phyloP scores from a whole-genome alignment of 805 yeast genomes.

The Blastobotrys parvus region DNA sequence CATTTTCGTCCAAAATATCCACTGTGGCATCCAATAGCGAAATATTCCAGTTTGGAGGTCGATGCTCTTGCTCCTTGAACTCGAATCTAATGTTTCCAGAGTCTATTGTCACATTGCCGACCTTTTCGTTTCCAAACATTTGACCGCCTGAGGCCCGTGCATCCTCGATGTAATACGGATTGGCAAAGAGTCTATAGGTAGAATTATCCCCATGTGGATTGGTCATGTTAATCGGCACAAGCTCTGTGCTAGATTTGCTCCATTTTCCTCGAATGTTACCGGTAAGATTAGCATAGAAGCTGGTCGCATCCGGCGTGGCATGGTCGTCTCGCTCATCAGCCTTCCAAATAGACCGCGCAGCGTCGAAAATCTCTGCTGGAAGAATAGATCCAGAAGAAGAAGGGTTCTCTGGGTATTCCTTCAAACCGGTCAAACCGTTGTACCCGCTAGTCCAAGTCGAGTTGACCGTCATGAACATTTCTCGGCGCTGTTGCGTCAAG shows the following conservation, averaged over 20 bases:
- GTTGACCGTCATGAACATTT: slow-evolving; percentile 29
- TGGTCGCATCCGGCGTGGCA: too few relatives aligned
- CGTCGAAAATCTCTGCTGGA: slow-evolving; percentile 9
- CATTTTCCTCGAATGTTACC: slow-evolving; percentile 37
- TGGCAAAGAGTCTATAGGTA: neutral
- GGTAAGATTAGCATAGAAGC: slow-evolving; percentile 19
- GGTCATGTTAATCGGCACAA: slow-evolving; percentile 14
- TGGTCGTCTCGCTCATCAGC: slow-evolving; percentile 33
- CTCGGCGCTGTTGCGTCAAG: slow-evolving; percentile 27
- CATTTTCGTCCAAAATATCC: slow-evolving; percentile 14
- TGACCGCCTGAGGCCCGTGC: neutral
- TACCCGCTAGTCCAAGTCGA: slow-evolving; percentile 45
- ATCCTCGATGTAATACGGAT: neutral
- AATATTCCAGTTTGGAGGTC: slow-evolving; percentile 2
- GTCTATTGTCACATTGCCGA: slow-evolving; percentile 10
- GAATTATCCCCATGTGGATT: neutral
- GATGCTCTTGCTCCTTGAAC: slow-evolving; percentile 5
- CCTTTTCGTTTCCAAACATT: neutral
- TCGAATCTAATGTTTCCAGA: slow-evolving; percentile 10
- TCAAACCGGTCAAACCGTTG: slow-evolving; percentile 67
- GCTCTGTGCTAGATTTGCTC: slow-evolving; percentile 41
- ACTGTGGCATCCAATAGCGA: slow-evolving; percentile 10
- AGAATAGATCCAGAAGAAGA: slow-evolving; percentile 22
- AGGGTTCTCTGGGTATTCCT: slow-evolving; percentile 53
- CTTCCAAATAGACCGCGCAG: slow-evolving; percentile 15